A percentile compares a stretch with the other conserved stretches of the same genome.
phyloP scores from a whole-genome alignment of 345 rosid species.

The Durio zibethinus region DNA sequence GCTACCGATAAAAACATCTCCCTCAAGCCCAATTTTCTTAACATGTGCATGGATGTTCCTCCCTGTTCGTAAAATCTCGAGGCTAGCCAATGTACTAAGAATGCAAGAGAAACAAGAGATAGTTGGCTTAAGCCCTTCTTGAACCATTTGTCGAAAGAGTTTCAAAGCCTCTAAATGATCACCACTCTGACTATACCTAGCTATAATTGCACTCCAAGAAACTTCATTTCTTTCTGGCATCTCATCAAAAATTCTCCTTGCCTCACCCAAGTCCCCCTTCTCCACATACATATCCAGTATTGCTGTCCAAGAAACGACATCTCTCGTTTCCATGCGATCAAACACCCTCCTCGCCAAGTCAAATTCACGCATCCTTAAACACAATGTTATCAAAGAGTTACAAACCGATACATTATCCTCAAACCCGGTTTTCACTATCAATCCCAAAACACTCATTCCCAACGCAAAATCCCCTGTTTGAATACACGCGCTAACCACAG shows the following conservation, averaged over 20 bases:
- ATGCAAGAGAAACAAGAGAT: conserved; percentile 41
- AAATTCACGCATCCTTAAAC: conserved; percentile 45
- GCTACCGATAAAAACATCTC: conserved; percentile 35
- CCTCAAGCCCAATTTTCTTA: conserved; percentile 34
- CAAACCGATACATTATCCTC: conserved; percentile 38
- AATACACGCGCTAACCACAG: conserved; percentile 42
- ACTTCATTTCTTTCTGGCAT: conserved; percentile 61
- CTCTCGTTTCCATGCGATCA: conserved; percentile 43
- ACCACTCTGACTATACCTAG: conserved; percentile 55
- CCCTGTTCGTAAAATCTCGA: conserved; percentile 38
- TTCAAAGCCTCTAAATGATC: conserved; percentile 41
- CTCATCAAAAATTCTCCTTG: conserved; percentile 43
- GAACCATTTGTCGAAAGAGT: conserved; percentile 43
- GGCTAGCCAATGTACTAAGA: conserved; percentile 41
- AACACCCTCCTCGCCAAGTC: conserved; percentile 39
- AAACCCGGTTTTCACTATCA: conserved; percentile 47
- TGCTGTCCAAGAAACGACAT: conserved; percentile 63
- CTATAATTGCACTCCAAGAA: conserved; percentile 59
- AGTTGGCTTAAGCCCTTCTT: conserved; percentile 32
- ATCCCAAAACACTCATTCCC: conserved; percentile 40
- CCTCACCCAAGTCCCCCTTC: conserved; percentile 45
- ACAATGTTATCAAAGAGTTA: conserved; percentile 49
- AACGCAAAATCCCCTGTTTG: conserved; percentile 31
- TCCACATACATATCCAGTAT: conserved; percentile 45
- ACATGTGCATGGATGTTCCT: conserved; percentile 44